Percentiles rank a stretch among this genome's conserved stretches.
phyloP scores from a whole-genome alignment of 495 filamentous ascomycete species.

The Friedmanniomyces endolithicus region DNA sequence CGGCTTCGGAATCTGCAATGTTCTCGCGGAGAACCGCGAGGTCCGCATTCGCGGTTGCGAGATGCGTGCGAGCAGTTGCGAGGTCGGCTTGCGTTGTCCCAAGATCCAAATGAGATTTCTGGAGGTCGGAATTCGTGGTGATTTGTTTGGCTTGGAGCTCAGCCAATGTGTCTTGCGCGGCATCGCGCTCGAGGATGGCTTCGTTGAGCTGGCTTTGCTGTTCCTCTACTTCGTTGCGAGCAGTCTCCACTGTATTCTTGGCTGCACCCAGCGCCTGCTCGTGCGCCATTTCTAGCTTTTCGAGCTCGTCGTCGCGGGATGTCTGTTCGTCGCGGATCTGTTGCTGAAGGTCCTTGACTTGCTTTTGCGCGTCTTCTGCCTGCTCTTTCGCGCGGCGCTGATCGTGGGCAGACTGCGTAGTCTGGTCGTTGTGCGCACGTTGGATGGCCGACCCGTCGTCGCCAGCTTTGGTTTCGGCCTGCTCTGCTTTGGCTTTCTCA shows the following conservation, averaged over 20 bases:
- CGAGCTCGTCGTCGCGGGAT: slow-evolving; percentile 2
- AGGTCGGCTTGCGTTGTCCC: neutral
- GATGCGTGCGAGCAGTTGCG: neutral
- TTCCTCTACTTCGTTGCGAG: slow-evolving; percentile 3
- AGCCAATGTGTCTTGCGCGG: slow-evolving; percentile 7
- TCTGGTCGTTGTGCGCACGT: slow-evolving; percentile 1
- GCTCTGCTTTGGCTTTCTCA: neutral
- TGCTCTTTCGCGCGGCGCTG: neutral
- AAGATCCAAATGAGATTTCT: neutral
- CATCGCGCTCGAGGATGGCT: slow-evolving; percentile 13
- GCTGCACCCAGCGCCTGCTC: neutral
- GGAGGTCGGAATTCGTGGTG: neutral
- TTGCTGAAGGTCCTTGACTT: slow-evolving; percentile 10
- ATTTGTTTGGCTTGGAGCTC: neutral
- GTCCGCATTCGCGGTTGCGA: neutral
- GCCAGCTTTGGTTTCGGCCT: neutral
- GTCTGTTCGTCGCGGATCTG: slow-evolving; percentile 4
- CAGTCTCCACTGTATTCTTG: neutral
- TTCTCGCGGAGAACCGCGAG: neutral
- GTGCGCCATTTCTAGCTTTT: neutral
- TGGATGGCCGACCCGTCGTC: neutral
- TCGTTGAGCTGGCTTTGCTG: slow-evolving; percentile 11
- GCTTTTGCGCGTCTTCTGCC: neutral
- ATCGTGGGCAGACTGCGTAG: neutral
- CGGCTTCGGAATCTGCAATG: neutral